Conservation (phyloP, 139 green algal genomes). For the Raphidocelis subcapitata region DNA sequence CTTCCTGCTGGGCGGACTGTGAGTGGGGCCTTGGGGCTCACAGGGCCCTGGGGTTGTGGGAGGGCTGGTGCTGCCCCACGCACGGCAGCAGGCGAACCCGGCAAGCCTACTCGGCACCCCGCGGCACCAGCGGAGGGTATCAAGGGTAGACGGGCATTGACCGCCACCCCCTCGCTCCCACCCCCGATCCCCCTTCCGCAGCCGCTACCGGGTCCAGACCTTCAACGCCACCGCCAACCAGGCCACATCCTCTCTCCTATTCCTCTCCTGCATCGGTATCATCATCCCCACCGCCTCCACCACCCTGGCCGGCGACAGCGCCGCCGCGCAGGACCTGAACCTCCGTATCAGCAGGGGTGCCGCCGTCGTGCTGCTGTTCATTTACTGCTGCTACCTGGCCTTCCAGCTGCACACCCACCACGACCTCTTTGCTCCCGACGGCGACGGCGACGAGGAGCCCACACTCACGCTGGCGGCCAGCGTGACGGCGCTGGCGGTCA, state of each 20-base stretch:
- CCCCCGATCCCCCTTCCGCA: too few relatives aligned
- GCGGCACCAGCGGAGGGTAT: too few relatives aligned
- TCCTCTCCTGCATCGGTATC: slow-evolving; percentile 78
- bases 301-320: slow-evolving; percentile 4
- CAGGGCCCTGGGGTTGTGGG: too few relatives aligned
- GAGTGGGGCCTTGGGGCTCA: too few relatives aligned
- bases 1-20: slow-evolving; percentile 80
- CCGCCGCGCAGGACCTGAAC: slow-evolving; percentile 8
- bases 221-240: slow-evolving; percentile 77
- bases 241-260: slow-evolving; percentile 72
- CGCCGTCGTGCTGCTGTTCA: slow-evolving; percentile 44
- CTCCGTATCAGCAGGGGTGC: slow-evolving; percentile 29
- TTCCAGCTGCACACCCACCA: slow-evolving; percentile 85
- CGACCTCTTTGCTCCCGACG: slow-evolving; percentile 47
- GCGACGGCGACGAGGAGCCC: slow-evolving; percentile 51
- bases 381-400: slow-evolving; percentile 78
- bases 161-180: too few relatives aligned
- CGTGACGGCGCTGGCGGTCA: slow-evolving; percentile 47
- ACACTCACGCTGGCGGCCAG: slow-evolving; percentile 61
- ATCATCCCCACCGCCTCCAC: slow-evolving; percentile 66
- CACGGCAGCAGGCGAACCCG: too few relatives aligned
- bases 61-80: too few relatives aligned
- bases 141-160: too few relatives aligned
- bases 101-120: too few relatives aligned
- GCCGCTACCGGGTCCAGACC: slow-evolving; percentile 59